Evolutionary conservation across 805 yeast genomes (phyloP).

Genomic region (Monosporozyma yasuniensis): DNA sequence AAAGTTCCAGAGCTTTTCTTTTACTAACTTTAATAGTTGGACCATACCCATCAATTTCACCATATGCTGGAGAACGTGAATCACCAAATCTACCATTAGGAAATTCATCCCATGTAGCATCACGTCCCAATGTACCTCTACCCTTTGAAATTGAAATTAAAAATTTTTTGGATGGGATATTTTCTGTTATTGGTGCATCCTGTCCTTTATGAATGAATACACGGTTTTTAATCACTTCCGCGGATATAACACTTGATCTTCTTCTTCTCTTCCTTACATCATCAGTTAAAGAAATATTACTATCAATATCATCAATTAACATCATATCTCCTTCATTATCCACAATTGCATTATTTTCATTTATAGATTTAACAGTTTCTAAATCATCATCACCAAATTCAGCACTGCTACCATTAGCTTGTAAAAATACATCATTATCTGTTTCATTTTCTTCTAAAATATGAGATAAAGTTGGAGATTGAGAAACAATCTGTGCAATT

Average conservation of each 20-base stretch:
- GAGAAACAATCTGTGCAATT: constrained; percentile 72
- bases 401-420: not conserved
- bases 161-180: constrained; percentile 40
- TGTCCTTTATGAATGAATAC: not conserved
- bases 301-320: constrained; percentile 18
- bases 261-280: constrained; percentile 25
- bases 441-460: constrained; percentile 32
- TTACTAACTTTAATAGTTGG: constrained; percentile 74
- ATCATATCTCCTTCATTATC: constrained; percentile 29
- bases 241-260: constrained; percentile 22
- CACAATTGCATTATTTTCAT: constrained; percentile 21
- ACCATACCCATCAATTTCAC: constrained; percentile 97
- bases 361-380: not conserved
- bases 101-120: constrained; percentile 95
- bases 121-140: constrained; percentile 73
- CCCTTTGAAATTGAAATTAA: constrained; percentile 76
- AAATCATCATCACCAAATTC: not conserved
- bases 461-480: constrained; percentile 44
- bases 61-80: constrained; percentile 92
- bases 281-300: constrained; percentile 2
- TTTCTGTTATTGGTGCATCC: constrained; percentile 16
- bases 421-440: not conserved
- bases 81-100: constrained; percentile 95
- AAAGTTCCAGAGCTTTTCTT: constrained; percentile 54
- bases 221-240: constrained; percentile 35